Evolutionary conservation across 306 rosid genomes (phyloP).

Genomic region (Prunus padus): DNA sequence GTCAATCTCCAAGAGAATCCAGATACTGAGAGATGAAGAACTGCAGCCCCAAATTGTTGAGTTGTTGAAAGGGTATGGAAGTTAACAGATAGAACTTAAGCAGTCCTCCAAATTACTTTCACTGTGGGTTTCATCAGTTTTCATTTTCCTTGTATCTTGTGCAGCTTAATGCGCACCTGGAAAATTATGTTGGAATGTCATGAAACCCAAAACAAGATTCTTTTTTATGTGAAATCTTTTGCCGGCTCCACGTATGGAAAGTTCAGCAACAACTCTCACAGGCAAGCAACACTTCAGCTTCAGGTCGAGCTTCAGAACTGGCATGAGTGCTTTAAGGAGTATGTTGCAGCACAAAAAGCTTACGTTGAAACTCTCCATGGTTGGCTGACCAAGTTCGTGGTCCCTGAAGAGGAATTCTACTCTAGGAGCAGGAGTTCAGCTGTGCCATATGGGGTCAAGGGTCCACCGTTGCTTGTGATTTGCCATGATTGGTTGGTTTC

Average conservation of each 20-base stretch:
- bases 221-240: conserved; percentile 70
- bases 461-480: conserved; percentile 74
- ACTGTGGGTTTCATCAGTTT: conserved; percentile 29
- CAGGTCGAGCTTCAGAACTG: conserved; percentile 83
- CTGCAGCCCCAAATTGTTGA: conserved; percentile 85
- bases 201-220: conserved; percentile 84
- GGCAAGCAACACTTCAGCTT: conserved; percentile 73
- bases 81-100: conserved; percentile 21
- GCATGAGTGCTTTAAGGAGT: conserved; percentile 61
- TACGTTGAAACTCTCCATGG: conserved; percentile 83
- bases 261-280: conserved; percentile 73
- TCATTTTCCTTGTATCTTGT: conserved; percentile 38
- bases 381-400: conserved; percentile 79
- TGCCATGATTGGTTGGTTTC: conserved; percentile 75
- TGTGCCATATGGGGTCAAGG: conserved; percentile 47
- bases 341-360: conserved; percentile 68
- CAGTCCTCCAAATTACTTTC: conserved; percentile 18
- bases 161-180: conserved; percentile 85
- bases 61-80: conserved; percentile 80
- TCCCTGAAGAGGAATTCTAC: conserved; percentile 75
- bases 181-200: conserved; percentile 79
- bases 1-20: conserved; percentile 78
- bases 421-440: conserved; percentile 52
- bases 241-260: conserved; percentile 57
- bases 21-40: conserved; percentile 86